Percentiles rank a stretch among this genome's conserved stretches.
phyloP scores from a whole-genome alignment of 441 rosid genomes.

The Geranium incanum region DNA sequence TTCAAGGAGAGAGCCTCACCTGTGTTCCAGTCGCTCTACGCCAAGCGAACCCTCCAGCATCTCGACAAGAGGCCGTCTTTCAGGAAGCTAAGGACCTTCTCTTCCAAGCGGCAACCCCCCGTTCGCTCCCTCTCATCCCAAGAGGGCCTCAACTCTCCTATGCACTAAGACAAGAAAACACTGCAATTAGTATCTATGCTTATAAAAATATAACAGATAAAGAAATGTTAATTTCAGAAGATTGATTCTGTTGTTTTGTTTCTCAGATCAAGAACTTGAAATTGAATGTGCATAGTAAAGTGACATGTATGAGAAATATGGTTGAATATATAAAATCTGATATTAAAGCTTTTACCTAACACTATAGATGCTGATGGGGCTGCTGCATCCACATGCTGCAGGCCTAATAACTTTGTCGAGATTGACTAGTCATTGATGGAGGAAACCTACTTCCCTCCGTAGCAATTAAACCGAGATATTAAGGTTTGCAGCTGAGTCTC shows the following conservation, averaged over 20 bases:
- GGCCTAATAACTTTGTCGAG: not conserved
- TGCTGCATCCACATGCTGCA: not conserved
- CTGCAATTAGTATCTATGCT: not conserved
- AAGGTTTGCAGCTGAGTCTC: not conserved
- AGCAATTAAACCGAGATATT: not conserved
- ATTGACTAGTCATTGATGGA: not conserved
- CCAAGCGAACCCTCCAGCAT: slow-evolving; percentile 42
- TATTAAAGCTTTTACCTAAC: not conserved
- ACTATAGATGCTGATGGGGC: not conserved
- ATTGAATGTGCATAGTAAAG: too few relatives aligned
- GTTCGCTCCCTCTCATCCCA: slow-evolving; percentile 57
- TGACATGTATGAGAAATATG: too few relatives aligned
- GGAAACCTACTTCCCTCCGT: not conserved
- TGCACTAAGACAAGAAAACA: slow-evolving; percentile 27
- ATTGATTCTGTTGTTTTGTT: too few relatives aligned
- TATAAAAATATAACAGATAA: not conserved
- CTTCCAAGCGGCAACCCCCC: slow-evolving; percentile 53
- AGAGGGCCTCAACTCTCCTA: slow-evolving; percentile 73
- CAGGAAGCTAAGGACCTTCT: slow-evolving; percentile 39
- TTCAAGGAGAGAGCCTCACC: slow-evolving; percentile 75
- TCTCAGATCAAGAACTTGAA: too few relatives aligned
- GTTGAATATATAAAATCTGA: not conserved
- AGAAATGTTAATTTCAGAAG: not conserved
- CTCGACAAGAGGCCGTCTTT: slow-evolving; percentile 76
- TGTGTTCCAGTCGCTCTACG: slow-evolving; percentile 40